Percentiles rank a stretch among this genome's conserved stretches.
phyloP scores from a whole-genome alignment of 2,329 filamentous ascomycete species.

The Teratosphaeria destructans region DNA sequence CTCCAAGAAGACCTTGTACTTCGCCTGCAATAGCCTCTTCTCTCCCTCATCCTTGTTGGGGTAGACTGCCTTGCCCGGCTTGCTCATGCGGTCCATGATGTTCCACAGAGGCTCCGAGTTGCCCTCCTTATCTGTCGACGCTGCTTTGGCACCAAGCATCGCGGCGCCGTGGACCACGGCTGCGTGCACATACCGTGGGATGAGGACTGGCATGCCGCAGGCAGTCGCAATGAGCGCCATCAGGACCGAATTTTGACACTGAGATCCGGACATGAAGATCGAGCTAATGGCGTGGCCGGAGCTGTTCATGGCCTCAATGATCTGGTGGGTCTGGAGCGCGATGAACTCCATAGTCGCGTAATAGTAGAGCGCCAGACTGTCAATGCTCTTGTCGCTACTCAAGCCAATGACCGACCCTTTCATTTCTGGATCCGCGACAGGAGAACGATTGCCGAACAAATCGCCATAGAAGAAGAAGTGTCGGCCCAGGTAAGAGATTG shows the following conservation, averaged over 20 bases:
- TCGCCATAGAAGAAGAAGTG: slow-evolving; percentile 99
- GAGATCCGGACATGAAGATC: slow-evolving; percentile 98
- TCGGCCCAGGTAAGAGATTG: slow-evolving; percentile 73
- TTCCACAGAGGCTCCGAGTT: slow-evolving; percentile 82
- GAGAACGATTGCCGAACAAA: slow-evolving; percentile 91
- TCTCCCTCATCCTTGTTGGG: slow-evolving; percentile 62
- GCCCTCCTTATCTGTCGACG: slow-evolving; percentile 64
- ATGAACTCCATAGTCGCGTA: slow-evolving; percentile 98
- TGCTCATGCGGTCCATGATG: slow-evolving; percentile 97
- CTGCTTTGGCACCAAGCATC: slow-evolving; percentile 97
- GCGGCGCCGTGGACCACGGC: slow-evolving; percentile 96
- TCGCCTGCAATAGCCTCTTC: slow-evolving; percentile 70
- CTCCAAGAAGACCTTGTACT: slow-evolving; percentile 93
- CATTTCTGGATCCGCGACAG: slow-evolving; percentile 88
- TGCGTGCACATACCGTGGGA: slow-evolving; percentile 86
- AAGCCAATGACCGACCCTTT: slow-evolving; percentile 80
- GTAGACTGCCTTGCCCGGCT: slow-evolving; percentile 74
- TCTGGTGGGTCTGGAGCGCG: slow-evolving; percentile 90
- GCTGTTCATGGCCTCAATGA: slow-evolving; percentile 86
- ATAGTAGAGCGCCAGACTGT: slow-evolving; percentile 83
- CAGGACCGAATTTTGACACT: slow-evolving; percentile 89
- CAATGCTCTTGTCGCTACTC: slow-evolving; percentile 73
- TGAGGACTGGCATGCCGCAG: slow-evolving; percentile 85
- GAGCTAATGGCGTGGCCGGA: slow-evolving; percentile 77
- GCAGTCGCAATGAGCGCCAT: slow-evolving; percentile 86